Base-by-base conservation (phyloP, 2,329 filamentous ascomycete species). In the Alternaria gaisen region DNA sequence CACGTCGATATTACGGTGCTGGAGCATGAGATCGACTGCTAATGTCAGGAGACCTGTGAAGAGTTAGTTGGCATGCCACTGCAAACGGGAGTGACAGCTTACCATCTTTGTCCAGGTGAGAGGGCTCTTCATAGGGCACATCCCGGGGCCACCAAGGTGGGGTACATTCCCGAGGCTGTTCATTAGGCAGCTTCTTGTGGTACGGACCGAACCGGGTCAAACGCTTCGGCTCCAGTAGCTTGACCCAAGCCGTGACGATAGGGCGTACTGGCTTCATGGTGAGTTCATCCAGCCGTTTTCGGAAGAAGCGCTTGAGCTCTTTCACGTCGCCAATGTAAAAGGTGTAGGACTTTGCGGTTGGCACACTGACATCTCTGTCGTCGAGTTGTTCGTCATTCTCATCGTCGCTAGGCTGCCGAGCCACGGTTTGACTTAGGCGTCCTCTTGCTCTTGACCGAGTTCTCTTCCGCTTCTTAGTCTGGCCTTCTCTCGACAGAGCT, bases 221-320 rank as follows among this genome's bases (percentile, higher is more conserved):
- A 5, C 75, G 72, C 20, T 64, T 63, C 4, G 74, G 75, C 40
- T 71, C 70, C 7, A 73, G 56, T 20, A 67, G 61, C 56, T 72
- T 74, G 34, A 77, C 65, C 75, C 75, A 77, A 8, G 67, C 64
- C 2, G 72, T 75, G n/a, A 72, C 70, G 34, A 77, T 73, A 16
- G 68, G 64, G 6, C 73, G 70, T 22, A 76, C 46, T 0, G 74
- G 72, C 54, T 73, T 77, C 67, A 74, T 72, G 12, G 73, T 77
- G 11, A 77, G 66, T 51, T 76, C 73, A 20, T 68, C 66, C 26
- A 77, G 67, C 3, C 74, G 69, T 14, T 56, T 57, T 2, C 55
- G 58, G 20, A 70, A 69, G 42, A 77, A 77, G n/a, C 47, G 30
- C 40, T 63, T 65, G 30, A 76, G 43, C 1, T 54, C 63, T 0